Evolutionary conservation across 768 basidiomycete genomes (phyloP).

Genomic region (Sarcomyxa edulis): DNA sequence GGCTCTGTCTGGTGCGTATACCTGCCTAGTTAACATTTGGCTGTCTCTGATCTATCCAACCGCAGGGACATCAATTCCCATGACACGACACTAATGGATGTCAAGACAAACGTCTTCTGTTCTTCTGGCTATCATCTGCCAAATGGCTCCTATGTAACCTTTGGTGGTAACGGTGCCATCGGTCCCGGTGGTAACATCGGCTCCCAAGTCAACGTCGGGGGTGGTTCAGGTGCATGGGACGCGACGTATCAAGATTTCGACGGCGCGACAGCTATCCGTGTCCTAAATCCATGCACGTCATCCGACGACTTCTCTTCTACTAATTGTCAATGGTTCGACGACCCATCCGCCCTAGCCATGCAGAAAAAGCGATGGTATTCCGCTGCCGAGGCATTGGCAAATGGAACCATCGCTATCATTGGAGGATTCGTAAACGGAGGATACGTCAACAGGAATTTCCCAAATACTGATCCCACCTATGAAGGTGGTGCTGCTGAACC

Average conservation of each 20-base stretch:
- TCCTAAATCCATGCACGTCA: slow-evolving; percentile 70
- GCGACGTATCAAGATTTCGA: slow-evolving; percentile 75
- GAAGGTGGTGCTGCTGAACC: slow-evolving; percentile 75
- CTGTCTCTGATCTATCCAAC: neutral
- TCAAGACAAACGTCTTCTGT: slow-evolving; percentile 73
- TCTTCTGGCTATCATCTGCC: slow-evolving; percentile 80
- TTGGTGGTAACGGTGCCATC: slow-evolving; percentile 77
- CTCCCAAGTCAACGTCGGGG: slow-evolving; percentile 39
- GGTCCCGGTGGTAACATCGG: slow-evolving; percentile 59
- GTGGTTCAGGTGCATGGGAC: slow-evolving; percentile 50
- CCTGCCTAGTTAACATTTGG: neutral
- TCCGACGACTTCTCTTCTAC: slow-evolving; percentile 40
- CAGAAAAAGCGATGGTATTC: slow-evolving; percentile 76
- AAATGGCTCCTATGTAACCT: slow-evolving; percentile 69
- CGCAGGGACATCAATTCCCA: slow-evolving; percentile 59
- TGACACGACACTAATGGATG: slow-evolving; percentile 60
- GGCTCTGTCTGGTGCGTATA: slow-evolving; percentile 56
- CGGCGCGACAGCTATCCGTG: slow-evolving; percentile 72
- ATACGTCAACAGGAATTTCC: slow-evolving; percentile 73
- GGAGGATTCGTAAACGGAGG: slow-evolving; percentile 79
- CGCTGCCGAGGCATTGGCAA: slow-evolving; percentile 63
- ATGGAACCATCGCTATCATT: slow-evolving; percentile 76
- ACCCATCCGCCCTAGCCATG: slow-evolving; percentile 57
- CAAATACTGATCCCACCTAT: slow-evolving; percentile 55
- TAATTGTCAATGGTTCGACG: slow-evolving; percentile 70